Conservation (phyloP, 352 stramenopile genomes). For the Aphanomyces euteiches region DNA sequence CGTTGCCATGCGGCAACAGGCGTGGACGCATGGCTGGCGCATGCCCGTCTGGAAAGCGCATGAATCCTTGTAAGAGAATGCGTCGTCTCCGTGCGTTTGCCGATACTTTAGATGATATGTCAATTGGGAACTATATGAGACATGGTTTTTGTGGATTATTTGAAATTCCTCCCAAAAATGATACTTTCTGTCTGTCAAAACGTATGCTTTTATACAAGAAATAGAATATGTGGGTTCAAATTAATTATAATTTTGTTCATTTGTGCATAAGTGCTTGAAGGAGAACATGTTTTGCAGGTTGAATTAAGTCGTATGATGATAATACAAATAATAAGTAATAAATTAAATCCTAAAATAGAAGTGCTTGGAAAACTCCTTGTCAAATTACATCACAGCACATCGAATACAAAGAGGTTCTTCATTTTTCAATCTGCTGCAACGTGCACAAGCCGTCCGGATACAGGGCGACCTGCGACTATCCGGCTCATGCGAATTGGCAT, state of each 20-base stretch:
- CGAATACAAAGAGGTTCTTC: neutral
- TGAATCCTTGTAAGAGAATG: slow-evolving; percentile 12
- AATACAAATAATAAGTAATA: no score
- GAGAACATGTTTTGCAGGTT: no score
- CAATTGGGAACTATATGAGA: slow-evolving; percentile 7
- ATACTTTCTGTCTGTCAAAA: neutral
- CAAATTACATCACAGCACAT: neutral
- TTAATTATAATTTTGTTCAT: no score
- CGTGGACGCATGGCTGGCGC: slow-evolving; percentile 35
- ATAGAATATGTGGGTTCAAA: neutral
- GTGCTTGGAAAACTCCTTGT: neutral
- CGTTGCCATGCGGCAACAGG: slow-evolving; percentile 32
- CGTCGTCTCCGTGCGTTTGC: neutral
- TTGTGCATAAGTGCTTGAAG: no score
- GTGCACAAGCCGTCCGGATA: neutral
- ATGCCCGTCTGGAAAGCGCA: slow-evolving; percentile 35
- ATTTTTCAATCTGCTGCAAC: neutral
- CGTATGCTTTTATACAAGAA: neutral
- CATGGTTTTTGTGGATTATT: neutral
- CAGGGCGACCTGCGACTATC: neutral
- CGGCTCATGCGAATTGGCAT: neutral
- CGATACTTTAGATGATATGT: slow-evolving; percentile 7
- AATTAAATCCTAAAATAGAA: no score
- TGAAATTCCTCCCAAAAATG: neutral
- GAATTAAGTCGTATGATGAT: neutral